phyloP scores from a whole-genome alignment of 2,329 filamentous ascomycete species.

The Onygenales sp. region DNA sequence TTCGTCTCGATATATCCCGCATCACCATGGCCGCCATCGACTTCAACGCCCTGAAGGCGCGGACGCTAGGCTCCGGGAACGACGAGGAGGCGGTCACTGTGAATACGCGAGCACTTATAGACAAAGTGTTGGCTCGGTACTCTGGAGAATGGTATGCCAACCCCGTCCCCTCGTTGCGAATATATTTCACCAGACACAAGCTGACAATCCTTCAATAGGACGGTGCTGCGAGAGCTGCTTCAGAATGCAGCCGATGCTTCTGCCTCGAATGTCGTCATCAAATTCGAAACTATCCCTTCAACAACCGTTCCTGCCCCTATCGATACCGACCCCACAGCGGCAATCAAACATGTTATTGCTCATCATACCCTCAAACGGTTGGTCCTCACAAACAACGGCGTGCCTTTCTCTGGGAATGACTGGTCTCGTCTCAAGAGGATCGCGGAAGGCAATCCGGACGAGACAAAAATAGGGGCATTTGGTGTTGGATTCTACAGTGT shows the following conservation, averaged over 20 bases:
- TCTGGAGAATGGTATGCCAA: constrained; percentile 81
- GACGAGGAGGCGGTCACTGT: constrained; percentile 97
- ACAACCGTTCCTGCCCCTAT: constrained; percentile 60
- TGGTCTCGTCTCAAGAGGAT: constrained; percentile 93
- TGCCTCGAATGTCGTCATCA: constrained; percentile 79
- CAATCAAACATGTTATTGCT: constrained; percentile 72
- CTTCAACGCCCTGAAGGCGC: constrained; percentile 64
- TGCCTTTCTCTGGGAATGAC: constrained; percentile 79
- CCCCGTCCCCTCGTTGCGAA: neutral
- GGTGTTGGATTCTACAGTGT: constrained; percentile 98
- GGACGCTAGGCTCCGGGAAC: constrained; percentile 74
- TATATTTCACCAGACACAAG: neutral
- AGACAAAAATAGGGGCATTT: constrained; percentile 98
- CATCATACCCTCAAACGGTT: constrained; percentile 80
- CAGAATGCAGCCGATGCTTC: constrained; percentile 98
- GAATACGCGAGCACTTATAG: constrained; percentile 91
- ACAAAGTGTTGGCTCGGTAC: constrained; percentile 93
- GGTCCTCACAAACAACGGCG: constrained; percentile 87
- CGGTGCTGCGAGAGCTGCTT: constrained; percentile 77
- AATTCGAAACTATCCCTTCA: constrained; percentile 84
- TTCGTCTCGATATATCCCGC: neutral
- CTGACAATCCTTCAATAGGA: constrained; percentile 24
- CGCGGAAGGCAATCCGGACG: constrained; percentile 96
- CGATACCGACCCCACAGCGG: constrained; percentile 56
- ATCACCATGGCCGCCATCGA: constrained; percentile 33